phyloP scores from a whole-genome alignment of 208 protist genomes.

The Wallacemonas rigidus region DNA sequence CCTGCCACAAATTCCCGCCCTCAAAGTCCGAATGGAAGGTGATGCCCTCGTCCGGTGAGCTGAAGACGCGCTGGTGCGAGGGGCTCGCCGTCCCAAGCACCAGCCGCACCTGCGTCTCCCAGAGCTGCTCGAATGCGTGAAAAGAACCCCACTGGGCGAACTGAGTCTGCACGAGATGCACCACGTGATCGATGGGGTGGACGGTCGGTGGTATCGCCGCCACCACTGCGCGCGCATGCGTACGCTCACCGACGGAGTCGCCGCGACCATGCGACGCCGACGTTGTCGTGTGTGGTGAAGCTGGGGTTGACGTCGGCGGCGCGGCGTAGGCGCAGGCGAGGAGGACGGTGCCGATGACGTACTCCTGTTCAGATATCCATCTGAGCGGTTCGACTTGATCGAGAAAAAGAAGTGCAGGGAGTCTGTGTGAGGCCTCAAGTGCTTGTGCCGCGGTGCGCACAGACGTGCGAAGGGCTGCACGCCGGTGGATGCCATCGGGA shows the following conservation, averaged over 20 bases:
- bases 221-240: background rate
- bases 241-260: too few relatives aligned
- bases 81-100: conserved; percentile 63
- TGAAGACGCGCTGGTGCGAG: conserved; percentile 69
- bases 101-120: conserved; percentile 77
- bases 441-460: conserved; percentile 16
- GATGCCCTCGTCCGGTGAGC: conserved; percentile 44
- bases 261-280: background rate
- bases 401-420: conserved; percentile 43
- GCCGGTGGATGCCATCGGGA: conserved; percentile 25
- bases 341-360: conserved; percentile 78
- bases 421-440: background rate
- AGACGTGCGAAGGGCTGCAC: background rate
- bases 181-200: conserved; percentile 65
- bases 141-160: conserved; percentile 62
- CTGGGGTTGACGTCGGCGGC: background rate
- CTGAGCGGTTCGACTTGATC: conserved; percentile 53
- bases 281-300: background rate
- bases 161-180: conserved; percentile 38
- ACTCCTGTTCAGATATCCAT: conserved; percentile 84
- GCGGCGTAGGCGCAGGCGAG: conserved; percentile 45
- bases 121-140: conserved; percentile 49
- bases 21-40: conserved; percentile 75
- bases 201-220: conserved; percentile 43
- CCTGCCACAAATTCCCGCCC: conserved; percentile 76